Percentiles rank a stretch among this genome's conserved stretches.
Evolutionary conservation across 345 rosid genomes (phyloP).

Genomic region (Arabidopsis arenosa): DNA sequence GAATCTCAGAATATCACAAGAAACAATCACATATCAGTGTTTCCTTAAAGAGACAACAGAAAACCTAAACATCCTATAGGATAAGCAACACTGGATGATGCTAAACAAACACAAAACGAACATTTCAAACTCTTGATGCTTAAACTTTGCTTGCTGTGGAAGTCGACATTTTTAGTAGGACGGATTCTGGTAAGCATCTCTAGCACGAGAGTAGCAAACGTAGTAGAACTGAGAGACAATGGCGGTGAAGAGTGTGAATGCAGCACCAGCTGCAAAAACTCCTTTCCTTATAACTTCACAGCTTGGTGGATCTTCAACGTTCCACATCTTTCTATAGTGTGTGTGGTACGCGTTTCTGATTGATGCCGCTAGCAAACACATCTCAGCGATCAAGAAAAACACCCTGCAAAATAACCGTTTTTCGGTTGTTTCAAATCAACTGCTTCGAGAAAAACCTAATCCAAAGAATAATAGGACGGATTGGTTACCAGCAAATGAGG

Average conservation of each 20-base stretch:
- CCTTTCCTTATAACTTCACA: slow-evolving; percentile 86
- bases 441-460: background rate
- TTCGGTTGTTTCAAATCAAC: background rate
- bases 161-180: slow-evolving; percentile 26
- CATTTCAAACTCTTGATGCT: background rate
- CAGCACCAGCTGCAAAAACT: slow-evolving; percentile 98
- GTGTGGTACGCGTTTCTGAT: slow-evolving; percentile 90
- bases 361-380: slow-evolving; percentile 83
- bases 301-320: slow-evolving; percentile 58
- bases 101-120: slow-evolving; percentile 6
- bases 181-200: slow-evolving; percentile 55
- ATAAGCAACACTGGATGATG: background rate
- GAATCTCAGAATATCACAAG: slow-evolving; percentile 7
- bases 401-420: slow-evolving; percentile 53
- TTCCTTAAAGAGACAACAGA: background rate
- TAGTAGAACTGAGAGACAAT: slow-evolving; percentile 81
- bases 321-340: slow-evolving; percentile 61
- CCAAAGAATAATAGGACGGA: background rate
- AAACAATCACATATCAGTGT: slow-evolving; percentile 9
- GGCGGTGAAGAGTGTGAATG: slow-evolving; percentile 74
- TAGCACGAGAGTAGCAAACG: slow-evolving; percentile 69
- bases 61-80: background rate
- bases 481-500: slow-evolving; percentile 77
- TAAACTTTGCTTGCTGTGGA: slow-evolving; percentile 16
- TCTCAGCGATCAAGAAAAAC: slow-evolving; percentile 80